phyloP scores from a whole-genome alignment of 1,284 basidiomycete species.

The Cutaneotrichosporon sp. region DNA sequence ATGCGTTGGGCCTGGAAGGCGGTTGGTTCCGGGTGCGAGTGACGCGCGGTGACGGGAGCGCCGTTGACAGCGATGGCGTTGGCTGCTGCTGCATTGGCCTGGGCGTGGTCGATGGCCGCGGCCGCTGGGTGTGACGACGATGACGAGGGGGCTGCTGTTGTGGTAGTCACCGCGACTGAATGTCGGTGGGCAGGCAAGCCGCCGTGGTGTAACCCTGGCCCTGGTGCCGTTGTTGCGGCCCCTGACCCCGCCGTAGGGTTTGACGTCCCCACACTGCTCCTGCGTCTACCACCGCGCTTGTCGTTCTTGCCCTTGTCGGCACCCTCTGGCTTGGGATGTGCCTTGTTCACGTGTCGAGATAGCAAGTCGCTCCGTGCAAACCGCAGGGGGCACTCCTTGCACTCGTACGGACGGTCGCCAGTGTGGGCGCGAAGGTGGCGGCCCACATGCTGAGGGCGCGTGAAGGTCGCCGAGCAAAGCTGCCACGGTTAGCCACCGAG shows the following conservation, averaged over 20 bases:
- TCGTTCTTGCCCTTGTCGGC: conserved; percentile 44
- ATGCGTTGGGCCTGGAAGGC: conserved; percentile 35
- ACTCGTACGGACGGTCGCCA: conserved; percentile 86
- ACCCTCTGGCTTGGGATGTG: conserved; percentile 60
- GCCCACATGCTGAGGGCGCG: conserved; percentile 81
- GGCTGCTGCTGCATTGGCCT: neutral
- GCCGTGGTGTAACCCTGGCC: no score
- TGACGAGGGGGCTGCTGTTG: neutral
- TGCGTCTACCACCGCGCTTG: conserved; percentile 32
- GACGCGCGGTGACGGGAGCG: neutral
- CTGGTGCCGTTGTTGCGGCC: no score
- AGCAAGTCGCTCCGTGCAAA: conserved; percentile 83
- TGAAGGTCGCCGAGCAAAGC: conserved; percentile 78
- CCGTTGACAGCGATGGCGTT: no score
- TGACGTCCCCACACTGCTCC: conserved; percentile 14
- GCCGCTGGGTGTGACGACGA: neutral
- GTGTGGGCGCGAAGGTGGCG: conserved; percentile 86
- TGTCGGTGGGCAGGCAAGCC: no score
- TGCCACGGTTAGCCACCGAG: conserved; percentile 16
- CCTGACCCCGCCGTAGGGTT: conserved; percentile 5
- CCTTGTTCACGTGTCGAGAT: conserved; percentile 83
- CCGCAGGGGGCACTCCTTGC: conserved; percentile 78
- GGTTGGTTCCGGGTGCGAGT: conserved; percentile 10
- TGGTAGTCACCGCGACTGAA: no score
- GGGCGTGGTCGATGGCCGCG: neutral